phyloP scores from a whole-genome alignment of 1,284 basidiomycete genomes.

The Pholiota adiposa region DNA sequence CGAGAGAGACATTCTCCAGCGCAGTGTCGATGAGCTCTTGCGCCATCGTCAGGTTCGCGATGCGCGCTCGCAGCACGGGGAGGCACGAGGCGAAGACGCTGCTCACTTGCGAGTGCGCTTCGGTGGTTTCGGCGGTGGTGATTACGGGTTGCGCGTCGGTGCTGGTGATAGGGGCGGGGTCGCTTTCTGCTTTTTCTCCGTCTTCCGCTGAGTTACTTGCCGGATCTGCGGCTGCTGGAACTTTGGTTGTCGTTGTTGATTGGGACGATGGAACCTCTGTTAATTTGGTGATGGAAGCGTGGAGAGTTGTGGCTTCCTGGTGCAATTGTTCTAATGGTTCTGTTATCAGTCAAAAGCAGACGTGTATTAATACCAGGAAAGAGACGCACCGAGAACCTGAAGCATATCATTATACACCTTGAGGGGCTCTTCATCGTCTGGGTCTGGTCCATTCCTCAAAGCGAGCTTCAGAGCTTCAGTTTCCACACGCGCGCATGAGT shows the following conservation, averaged over 20 bases:
- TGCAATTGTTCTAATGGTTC: conserved; percentile 36
- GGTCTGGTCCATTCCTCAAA: conserved; percentile 25
- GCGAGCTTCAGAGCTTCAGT: conserved; percentile 45
- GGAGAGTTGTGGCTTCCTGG: conserved; percentile 37
- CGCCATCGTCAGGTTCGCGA: conserved; percentile 48
- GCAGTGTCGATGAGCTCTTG: conserved; percentile 49
- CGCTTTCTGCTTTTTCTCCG: conserved; percentile 3
- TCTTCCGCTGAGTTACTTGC: conserved; percentile 5
- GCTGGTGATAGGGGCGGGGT: background rate
- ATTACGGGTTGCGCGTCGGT: background rate
- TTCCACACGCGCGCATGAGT: conserved; percentile 42
- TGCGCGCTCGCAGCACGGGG: conserved; percentile 46
- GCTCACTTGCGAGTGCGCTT: conserved; percentile 39
- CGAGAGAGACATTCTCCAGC: conserved; percentile 48
- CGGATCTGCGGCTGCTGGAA: background rate
- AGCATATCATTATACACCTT: conserved; percentile 43
- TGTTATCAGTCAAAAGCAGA: background rate
- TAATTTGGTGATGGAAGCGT: conserved; percentile 40
- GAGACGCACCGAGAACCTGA: conserved; percentile 39
- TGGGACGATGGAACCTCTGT: conserved; percentile 21
- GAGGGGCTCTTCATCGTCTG: conserved; percentile 40
- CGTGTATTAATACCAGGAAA: background rate
- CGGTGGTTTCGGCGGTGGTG: conserved; percentile 10
- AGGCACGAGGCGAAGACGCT: conserved; percentile 46
- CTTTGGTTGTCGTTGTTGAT: conserved; percentile 3